A percentile compares a stretch with the other conserved stretches of the same genome.
phyloP scores from a whole-genome alignment of 495 filamentous ascomycete species.

The Saxophila tyrrhenica region DNA sequence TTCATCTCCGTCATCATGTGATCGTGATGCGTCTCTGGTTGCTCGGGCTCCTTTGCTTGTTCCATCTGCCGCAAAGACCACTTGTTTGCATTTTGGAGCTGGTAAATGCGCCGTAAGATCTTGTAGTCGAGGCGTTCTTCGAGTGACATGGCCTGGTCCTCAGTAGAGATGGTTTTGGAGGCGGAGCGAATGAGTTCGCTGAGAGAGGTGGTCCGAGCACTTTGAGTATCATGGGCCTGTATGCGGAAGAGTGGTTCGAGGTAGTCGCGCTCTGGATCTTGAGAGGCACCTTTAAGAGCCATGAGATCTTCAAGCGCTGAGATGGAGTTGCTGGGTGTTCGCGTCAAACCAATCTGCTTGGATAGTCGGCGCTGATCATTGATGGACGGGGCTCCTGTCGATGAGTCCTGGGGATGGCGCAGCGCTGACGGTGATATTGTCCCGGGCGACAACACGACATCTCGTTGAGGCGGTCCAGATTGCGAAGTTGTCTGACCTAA shows the following conservation, averaged over 20 bases:
- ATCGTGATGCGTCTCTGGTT: constrained; percentile 69
- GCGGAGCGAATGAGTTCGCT: constrained; percentile 60
- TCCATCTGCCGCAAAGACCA: constrained; percentile 87
- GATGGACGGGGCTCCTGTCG: background rate
- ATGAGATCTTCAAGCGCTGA: constrained; percentile 33
- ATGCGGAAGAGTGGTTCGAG: constrained; percentile 67
- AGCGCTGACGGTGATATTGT: background rate
- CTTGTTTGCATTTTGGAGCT: constrained; percentile 73
- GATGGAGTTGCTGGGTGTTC: constrained; percentile 23
- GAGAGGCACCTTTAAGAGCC: constrained; percentile 37
- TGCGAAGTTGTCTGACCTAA: constrained; percentile 47
- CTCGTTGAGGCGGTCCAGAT: background rate
- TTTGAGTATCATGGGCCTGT: constrained; percentile 48
- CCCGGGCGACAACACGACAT: background rate
- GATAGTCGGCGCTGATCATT: background rate
- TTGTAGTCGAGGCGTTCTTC: constrained; percentile 75
- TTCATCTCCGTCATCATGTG: constrained; percentile 80
- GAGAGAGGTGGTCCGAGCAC: constrained; percentile 44
- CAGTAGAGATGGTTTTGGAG: constrained; percentile 70
- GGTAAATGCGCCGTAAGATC: constrained; percentile 72
- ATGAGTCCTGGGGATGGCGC: background rate
- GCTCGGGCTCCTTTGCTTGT: constrained; percentile 62
- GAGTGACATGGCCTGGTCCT: constrained; percentile 62
- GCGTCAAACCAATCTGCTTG: constrained; percentile 9
- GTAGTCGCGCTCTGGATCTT: constrained; percentile 58